phyloP scores from a whole-genome alignment of 345 rosid genomes.

The Erucastrum elatum region DNA sequence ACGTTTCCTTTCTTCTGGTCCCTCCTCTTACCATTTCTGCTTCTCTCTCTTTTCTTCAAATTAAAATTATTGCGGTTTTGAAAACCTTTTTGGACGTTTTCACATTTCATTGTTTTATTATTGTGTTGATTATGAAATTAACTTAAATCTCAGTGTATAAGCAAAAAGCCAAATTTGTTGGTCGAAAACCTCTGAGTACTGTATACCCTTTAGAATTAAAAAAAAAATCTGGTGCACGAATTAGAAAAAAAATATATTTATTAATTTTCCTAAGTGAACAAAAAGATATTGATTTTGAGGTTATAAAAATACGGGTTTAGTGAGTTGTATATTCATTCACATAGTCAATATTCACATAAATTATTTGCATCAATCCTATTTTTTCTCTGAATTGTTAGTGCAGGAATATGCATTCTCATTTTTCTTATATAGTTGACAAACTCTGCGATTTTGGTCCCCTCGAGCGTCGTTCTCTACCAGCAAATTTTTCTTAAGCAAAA shows the following conservation, averaged over 20 bases:
- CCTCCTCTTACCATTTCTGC: conserved; percentile 23
- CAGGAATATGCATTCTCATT: background rate
- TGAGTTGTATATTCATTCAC: background rate
- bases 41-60: background rate
- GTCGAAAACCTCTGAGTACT: background rate
- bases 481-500: conserved; percentile 12
- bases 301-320: background rate
- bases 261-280: background rate
- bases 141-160: background rate
- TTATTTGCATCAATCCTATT: conserved; percentile 2
- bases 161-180: background rate
- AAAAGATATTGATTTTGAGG: background rate
- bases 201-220: background rate
- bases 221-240: too few relatives aligned
- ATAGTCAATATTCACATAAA: background rate
- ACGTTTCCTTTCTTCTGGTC: conserved; percentile 30
- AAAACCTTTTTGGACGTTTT: conserved; percentile 6
- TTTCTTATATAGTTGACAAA: background rate
- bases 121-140: background rate
- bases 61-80: conserved; percentile 17
- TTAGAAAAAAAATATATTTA: background rate
- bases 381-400: background rate
- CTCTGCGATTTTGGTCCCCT: conserved; percentile 22
- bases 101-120: background rate
- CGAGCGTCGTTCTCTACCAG: conserved; percentile 13